Conservation (phyloP, 2,329 filamentous ascomycete species). For the Phialophora macrospora region DNA sequence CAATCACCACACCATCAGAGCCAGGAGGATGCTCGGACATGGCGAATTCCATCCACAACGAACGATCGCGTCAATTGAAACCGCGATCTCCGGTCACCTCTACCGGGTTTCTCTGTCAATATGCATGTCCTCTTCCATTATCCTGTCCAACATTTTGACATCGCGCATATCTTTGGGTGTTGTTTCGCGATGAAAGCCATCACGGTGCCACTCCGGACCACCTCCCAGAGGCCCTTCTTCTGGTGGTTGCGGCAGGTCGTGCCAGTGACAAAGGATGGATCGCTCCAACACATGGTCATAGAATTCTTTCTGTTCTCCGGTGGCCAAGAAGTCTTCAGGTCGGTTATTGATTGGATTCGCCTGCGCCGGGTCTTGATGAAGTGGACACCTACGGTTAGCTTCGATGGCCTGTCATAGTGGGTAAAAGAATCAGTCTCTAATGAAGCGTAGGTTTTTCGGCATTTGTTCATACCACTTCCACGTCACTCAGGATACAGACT, state of each 20-base stretch:
- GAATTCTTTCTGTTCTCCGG: slow-evolving; percentile 23
- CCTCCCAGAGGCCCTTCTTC: background rate
- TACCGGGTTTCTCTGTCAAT: background rate
- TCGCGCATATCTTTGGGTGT: slow-evolving; percentile 27
- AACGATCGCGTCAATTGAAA: background rate
- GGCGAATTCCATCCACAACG: background rate
- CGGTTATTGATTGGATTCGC: slow-evolving; percentile 31
- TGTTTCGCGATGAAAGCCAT: slow-evolving; percentile 15
- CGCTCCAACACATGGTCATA: slow-evolving; percentile 28
- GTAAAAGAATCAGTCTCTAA: background rate
- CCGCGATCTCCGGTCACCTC: background rate
- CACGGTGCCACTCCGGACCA: background rate
- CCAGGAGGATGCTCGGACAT: background rate
- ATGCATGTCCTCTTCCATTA: slow-evolving; percentile 2
- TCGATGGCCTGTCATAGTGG: slow-evolving; percentile 20
- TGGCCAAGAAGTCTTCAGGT: slow-evolving; percentile 36
- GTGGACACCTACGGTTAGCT: slow-evolving; percentile 31
- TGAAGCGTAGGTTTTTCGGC: background rate
- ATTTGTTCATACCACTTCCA: slow-evolving; percentile 19
- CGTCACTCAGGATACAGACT: slow-evolving; percentile 18
- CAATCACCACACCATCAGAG: background rate
- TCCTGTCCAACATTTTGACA: slow-evolving; percentile 20
- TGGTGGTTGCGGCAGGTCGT: slow-evolving; percentile 18
- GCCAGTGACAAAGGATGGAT: slow-evolving; percentile 25
- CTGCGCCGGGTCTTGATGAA: slow-evolving; percentile 29